Evolutionary conservation across 345 rosid genomes (phyloP).

Genomic region (Adansonia digitata): DNA sequence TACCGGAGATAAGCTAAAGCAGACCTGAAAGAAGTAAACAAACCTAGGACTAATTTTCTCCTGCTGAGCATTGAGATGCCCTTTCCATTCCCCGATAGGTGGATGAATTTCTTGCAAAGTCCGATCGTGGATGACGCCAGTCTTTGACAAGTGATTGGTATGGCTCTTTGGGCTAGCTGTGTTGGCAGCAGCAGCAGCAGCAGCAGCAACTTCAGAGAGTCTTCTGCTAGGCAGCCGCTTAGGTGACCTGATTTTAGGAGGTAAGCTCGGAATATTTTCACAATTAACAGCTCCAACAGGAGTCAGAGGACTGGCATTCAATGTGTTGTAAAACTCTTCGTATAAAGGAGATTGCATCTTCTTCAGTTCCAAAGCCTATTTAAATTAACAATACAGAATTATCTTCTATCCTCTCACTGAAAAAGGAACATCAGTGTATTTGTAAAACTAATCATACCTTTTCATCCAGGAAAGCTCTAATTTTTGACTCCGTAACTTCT

Average conservation of each 20-base stretch:
- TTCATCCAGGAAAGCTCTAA: constrained; percentile 80
- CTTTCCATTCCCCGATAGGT: constrained; percentile 42
- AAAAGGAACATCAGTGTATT: not conserved
- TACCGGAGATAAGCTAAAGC: constrained; percentile 1
- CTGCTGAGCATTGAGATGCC: constrained; percentile 29
- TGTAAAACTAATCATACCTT: constrained; percentile 42
- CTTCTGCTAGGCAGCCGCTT: constrained; percentile 73
- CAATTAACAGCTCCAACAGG: constrained; percentile 32
- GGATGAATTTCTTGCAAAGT: constrained; percentile 57
- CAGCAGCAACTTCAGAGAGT: constrained; percentile 48
- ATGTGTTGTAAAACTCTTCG: constrained; percentile 74
- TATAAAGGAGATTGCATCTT: constrained; percentile 75
- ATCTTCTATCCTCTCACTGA: constrained; percentile 13
- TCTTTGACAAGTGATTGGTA: constrained; percentile 32
- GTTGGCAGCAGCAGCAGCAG: constrained; percentile 36
- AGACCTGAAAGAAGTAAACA: constrained; percentile 14
- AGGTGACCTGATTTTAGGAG: constrained; percentile 78
- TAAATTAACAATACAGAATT: not conserved
- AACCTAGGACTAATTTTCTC: constrained; percentile 50
- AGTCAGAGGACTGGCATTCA: constrained; percentile 48
- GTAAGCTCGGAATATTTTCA: constrained; percentile 54
- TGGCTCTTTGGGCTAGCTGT: constrained; percentile 35
- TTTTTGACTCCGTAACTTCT: constrained; percentile 77
- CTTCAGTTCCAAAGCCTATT: constrained; percentile 74
- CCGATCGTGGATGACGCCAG: constrained; percentile 26